These are phyloP conservation scores for Buxus sempervirens DNA, from an alignment of 164 flowering plant species.

Conservation along the genomic window DNA sequence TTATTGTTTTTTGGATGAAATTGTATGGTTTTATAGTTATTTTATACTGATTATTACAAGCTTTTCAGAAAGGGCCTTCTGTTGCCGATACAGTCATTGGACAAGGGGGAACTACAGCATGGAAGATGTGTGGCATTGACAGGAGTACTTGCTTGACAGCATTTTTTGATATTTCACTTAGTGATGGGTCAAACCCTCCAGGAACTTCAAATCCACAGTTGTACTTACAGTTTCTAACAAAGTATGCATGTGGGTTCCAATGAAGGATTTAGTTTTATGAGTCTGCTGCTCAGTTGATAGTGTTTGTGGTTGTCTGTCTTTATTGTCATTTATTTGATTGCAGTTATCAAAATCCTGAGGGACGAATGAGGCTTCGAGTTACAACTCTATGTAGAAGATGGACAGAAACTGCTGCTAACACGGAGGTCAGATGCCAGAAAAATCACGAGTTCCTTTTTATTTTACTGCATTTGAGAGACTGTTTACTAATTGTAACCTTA, in stretches of 20 bases:
- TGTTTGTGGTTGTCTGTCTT: no score
- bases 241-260: no score
- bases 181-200: slow-evolving; percentile 59
- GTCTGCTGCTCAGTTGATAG: no score
- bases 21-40: not conserved
- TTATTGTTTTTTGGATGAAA: not conserved
- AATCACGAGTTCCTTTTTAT: not conserved
- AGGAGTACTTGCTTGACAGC: slow-evolving; percentile 85
- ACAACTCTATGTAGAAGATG: slow-evolving; percentile 82
- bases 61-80: slow-evolving; percentile 89
- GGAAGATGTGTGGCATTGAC: slow-evolving; percentile 98
- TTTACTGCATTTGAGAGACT: not conserved
- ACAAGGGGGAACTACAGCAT: slow-evolving; percentile 85
- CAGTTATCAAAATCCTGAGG: slow-evolving; percentile 86
- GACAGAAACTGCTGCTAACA: slow-evolving; percentile 65
- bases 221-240: slow-evolving; percentile 81
- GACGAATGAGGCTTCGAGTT: slow-evolving; percentile 67
- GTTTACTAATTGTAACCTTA: not conserved
- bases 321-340: slow-evolving; percentile 18
- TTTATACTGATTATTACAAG: slow-evolving; percentile 10
- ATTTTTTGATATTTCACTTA: slow-evolving; percentile 80
- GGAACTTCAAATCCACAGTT: slow-evolving; percentile 57
- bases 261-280: no score
- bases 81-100: slow-evolving; percentile 82
- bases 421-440: slow-evolving; percentile 53